Base-by-base conservation (phyloP, 331 rosid genomes). In the Prunus yedoensis region DNA sequence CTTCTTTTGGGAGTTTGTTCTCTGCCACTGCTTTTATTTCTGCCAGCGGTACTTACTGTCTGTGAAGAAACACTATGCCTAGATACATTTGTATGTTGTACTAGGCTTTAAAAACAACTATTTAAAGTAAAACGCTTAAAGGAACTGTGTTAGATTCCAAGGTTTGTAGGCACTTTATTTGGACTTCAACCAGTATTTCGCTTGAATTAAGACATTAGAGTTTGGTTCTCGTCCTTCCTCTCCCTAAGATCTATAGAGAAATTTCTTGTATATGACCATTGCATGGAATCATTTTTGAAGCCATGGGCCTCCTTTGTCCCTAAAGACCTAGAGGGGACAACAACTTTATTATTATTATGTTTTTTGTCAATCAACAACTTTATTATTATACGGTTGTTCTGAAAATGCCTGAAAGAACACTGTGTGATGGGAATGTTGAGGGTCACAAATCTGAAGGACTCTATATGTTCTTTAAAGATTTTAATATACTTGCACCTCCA, bases 141-240 rank as follows among this genome's bases (percentile, higher is more conserved):
- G 73, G 60, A 45, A 76, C n/a, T n/a, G 45, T 28, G 25, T 18
- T 49, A 53, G 85, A 87, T 85, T 83, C 88, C 80, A 13, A 83
- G 70, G 73, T 75, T 85, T 17, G 8, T 27, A 62, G 69, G 74
- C 83, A 75, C 74, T 68, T 74, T 73, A 77, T 81, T 78, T 43
- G 20, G 27, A 18, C 30, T 52, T 60, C 59, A 56, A 50, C 60
- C 27, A 54, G 59, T 71, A 73, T 52, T 47, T 61, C 13, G 27
- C 21, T 50, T 61, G 35, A 30, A 61, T 50, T 47, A 61, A 8
- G 77, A 9, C 63, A 8, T 10, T 32, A 30, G 47, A 62, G 66
- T 60, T 15, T 11, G 20, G 38, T 27, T 56, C 38, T 60, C 4
- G 41, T 14, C 63, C 14, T 57, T 21, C 62, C 16, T 21, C 1